phyloP scores from a whole-genome alignment of 2,329 filamentous ascomycete genomes.

The Pseudophaeomoniella oleicola region DNA sequence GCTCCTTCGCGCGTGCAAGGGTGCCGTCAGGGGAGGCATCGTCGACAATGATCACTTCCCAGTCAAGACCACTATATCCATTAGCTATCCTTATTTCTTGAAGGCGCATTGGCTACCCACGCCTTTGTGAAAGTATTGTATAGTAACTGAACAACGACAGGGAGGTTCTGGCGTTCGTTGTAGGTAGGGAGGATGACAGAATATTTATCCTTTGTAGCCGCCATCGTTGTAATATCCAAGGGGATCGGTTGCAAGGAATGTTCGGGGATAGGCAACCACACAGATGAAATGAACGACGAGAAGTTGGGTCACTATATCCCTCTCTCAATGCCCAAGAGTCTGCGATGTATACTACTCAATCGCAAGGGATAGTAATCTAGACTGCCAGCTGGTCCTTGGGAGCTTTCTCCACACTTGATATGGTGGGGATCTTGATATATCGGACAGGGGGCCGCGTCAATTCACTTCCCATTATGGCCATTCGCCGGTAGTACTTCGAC shows the following conservation, averaged over 20 bases:
- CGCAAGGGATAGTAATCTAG: neutral
- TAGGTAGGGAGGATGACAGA: constrained; percentile 96
- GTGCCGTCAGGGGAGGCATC: constrained; percentile 95
- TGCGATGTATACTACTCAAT: too few relatives aligned
- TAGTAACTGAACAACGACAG: constrained; percentile 88
- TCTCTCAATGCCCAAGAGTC: too few relatives aligned
- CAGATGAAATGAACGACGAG: neutral
- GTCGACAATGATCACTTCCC: constrained; percentile 96
- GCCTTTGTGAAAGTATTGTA: constrained; percentile 81
- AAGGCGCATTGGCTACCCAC: constrained; percentile 45
- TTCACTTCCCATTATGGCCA: too few relatives aligned
- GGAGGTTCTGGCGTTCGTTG: constrained; percentile 95
- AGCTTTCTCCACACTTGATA: too few relatives aligned
- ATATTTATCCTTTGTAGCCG: constrained; percentile 57
- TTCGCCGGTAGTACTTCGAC: too few relatives aligned
- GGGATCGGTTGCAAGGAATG: too few relatives aligned
- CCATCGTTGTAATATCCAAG: constrained; percentile 21
- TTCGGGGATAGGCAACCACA: too few relatives aligned
- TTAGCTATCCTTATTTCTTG: too few relatives aligned
- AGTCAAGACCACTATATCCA: constrained; percentile 81
- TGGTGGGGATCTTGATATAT: too few relatives aligned
- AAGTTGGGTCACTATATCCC: too few relatives aligned
- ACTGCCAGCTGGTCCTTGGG: neutral
- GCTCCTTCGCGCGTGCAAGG: constrained; percentile 76
- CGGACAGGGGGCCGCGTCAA: too few relatives aligned